phyloP scores from a whole-genome alignment of 2,329 filamentous ascomycete genomes.

The Teratosphaeria destructans region DNA sequence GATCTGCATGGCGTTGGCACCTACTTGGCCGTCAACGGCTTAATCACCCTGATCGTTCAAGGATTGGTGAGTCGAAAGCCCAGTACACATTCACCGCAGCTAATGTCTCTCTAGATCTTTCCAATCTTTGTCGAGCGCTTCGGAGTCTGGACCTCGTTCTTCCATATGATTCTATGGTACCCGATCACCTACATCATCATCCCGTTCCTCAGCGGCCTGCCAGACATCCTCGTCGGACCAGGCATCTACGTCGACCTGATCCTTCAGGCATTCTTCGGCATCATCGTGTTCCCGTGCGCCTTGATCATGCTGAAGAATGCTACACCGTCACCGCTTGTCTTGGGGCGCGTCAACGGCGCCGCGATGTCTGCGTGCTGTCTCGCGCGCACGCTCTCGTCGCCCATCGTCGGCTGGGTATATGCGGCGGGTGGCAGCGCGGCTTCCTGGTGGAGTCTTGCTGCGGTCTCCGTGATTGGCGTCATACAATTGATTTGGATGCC shows the following conservation, averaged over 20 bases:
- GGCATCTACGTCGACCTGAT: slow-evolving; percentile 53
- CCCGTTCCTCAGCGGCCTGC: slow-evolving; percentile 52
- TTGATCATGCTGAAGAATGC: slow-evolving; percentile 62
- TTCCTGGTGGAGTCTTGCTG: slow-evolving; percentile 48
- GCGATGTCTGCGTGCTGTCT: slow-evolving; percentile 58
- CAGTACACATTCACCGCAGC: not conserved
- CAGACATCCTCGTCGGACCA: slow-evolving; percentile 39
- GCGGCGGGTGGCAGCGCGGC: slow-evolving; percentile 46
- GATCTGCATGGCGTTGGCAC: slow-evolving; percentile 54
- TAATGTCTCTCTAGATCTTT: slow-evolving; percentile 31
- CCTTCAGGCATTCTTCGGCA: slow-evolving; percentile 55
- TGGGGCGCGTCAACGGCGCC: slow-evolving; percentile 60
- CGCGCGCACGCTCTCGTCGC: slow-evolving; percentile 55
- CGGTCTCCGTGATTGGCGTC: slow-evolving; percentile 43
- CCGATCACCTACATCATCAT: slow-evolving; percentile 56
- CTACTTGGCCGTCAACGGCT: slow-evolving; percentile 56
- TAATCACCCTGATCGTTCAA: slow-evolving; percentile 61
- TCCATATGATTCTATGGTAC: slow-evolving; percentile 52
- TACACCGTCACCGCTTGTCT: slow-evolving; percentile 47
- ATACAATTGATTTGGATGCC: slow-evolving; percentile 46
- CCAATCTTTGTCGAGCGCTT: slow-evolving; percentile 50
- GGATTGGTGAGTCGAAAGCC: slow-evolving; percentile 39
- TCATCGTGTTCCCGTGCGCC: slow-evolving; percentile 54
- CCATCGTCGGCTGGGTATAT: slow-evolving; percentile 55
- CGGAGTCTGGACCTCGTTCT: slow-evolving; percentile 55